Base-by-base conservation (phyloP, 345 rosid genomes). In the Bretschneidera sinensis region DNA sequence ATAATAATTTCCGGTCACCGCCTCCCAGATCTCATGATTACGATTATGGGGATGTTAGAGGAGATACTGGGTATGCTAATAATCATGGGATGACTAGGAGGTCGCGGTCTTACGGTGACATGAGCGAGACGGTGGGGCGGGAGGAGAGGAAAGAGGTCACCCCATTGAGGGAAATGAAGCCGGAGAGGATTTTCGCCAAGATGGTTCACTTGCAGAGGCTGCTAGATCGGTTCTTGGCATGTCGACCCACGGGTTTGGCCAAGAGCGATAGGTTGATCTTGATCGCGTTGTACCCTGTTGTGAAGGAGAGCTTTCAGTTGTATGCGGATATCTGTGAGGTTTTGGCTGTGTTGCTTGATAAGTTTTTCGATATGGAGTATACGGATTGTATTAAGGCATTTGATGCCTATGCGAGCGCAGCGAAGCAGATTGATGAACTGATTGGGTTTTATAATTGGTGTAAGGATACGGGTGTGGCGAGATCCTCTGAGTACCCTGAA, bases 401-500 rank as follows among this genome's bases (percentile, higher is more conserved):
- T 31, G 96, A 92, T 51, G 90, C 95, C 5, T 89, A 87, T 65
- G 73, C 79, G 1, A 80, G 90, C 48, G 73, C 87, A 0, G 81
- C 85, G 0, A 87, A 92, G 74, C 97, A 92, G 79, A 85, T 89
- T 14, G 96, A 85, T 58, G 97, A 92, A 81, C 73, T 92, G 25
- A 76, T 84, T 65, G 66, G 75, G 2, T 81, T 89, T 68, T 89
- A 87, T 67, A 76, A 71, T 51, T 89, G 95, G 97, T 84, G 89
- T 34, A 92, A 89, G 71, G 90, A 84, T 16, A 76, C 71, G 0
- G 96, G 98, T 1, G 82, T 92, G 54, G 86, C 88, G 0, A 80
- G 98, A 59, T 83, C 98, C 0, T 79, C 97, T 0, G 98, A 92
- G 71, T 92, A 92, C 60, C 98, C 98, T 2, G 97, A 92, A 67